These are phyloP conservation scores for Salix dunnii DNA, from an alignment of 345 rosid species.

Conservation along the genomic window DNA sequence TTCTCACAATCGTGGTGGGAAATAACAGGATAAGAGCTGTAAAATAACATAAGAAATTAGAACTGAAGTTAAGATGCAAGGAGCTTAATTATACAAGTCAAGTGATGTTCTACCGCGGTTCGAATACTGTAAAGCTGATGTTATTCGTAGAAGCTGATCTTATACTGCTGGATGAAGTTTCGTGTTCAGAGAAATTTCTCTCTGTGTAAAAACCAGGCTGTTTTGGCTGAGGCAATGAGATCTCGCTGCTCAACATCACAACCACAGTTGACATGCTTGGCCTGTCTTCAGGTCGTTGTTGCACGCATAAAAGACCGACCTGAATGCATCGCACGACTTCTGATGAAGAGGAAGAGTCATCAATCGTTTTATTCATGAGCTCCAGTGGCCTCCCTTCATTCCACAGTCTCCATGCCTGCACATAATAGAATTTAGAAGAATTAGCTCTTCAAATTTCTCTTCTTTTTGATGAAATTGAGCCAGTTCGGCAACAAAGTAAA, in stretches of 20 bases:
- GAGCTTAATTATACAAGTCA: not conserved
- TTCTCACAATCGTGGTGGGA: no score
- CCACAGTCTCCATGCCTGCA: conserved; percentile 41
- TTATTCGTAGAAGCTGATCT: conserved; percentile 20
- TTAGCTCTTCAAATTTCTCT: not conserved
- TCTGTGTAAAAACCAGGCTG: conserved; percentile 41
- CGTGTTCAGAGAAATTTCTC: conserved; percentile 13
- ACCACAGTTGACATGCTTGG: conserved; percentile 40
- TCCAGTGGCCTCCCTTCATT: conserved; percentile 30
- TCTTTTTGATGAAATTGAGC: not conserved
- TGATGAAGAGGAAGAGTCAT: not conserved
- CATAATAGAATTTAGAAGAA: not conserved
- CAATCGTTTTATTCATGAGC: conserved; percentile 12
- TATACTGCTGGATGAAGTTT: conserved; percentile 26
- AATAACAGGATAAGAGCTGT: no score
- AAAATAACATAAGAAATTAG: no score
- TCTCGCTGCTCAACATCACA: conserved; percentile 45
- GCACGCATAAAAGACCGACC: conserved; percentile 42
- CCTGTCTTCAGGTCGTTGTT: conserved; percentile 38
- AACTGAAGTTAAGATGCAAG: no score
- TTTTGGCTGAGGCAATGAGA: conserved; percentile 33
- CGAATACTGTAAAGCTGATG: conserved; percentile 24
- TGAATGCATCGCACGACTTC: conserved; percentile 40
- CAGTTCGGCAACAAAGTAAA: not conserved
- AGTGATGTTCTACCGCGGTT: conserved; percentile 14